Evolutionary conservation across 1,139 yeast species (phyloP).

Genomic region (Blastobotrys arbuscula): DNA sequence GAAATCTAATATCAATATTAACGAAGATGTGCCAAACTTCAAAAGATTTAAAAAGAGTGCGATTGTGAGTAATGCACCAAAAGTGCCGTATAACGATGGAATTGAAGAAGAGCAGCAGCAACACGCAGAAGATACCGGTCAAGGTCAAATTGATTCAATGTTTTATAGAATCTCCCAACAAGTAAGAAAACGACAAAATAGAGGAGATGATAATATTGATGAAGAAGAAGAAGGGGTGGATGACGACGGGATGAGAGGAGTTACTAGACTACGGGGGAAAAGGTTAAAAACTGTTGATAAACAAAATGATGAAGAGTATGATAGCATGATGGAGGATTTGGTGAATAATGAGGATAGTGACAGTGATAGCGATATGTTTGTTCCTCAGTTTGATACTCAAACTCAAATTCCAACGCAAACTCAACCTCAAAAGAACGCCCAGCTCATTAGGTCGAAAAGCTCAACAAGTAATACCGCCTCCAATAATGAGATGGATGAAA

Average conservation of each 20-base stretch:
- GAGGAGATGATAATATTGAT: neutral
- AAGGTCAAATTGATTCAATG: neutral
- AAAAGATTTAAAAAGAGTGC: conserved; percentile 9
- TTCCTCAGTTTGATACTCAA: neutral
- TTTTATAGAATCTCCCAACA: neutral
- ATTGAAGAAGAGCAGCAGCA: no score
- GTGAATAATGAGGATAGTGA: neutral
- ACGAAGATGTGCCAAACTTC: conserved; percentile 7
- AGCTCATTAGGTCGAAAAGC: neutral
- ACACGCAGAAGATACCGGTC: neutral
- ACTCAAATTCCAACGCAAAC: neutral
- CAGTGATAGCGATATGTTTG: conserved; percentile 1
- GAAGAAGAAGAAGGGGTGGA: neutral
- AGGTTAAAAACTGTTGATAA: neutral
- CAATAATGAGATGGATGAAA: neutral
- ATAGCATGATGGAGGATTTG: neutral
- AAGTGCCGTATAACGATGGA: neutral
- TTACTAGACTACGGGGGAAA: neutral
- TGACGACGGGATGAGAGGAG: neutral
- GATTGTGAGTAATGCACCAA: neutral
- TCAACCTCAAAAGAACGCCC: neutral
- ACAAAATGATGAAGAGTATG: neutral
- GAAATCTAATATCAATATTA: neutral
- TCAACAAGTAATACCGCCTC: neutral
- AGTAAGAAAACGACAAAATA: neutral